These are phyloP conservation scores for Solanum chiquidenum DNA, from an alignment of 257 asterid genomes.

Conservation along the genomic window DNA sequence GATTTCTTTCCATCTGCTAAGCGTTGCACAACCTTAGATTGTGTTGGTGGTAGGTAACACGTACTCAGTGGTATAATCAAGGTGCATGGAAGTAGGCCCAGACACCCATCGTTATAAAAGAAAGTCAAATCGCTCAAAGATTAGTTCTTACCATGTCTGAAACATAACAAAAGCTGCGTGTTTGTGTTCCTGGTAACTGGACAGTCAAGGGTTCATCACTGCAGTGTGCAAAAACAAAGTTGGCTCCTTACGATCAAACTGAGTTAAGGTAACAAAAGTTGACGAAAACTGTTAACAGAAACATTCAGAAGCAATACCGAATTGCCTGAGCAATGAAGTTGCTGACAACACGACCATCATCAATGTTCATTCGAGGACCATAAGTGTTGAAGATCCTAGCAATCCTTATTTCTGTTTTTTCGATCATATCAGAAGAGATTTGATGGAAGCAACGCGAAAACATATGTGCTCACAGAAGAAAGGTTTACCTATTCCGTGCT, in stretches of 20 bases:
- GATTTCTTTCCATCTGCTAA: not conserved
- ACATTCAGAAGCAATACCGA: slow-evolving; percentile 34
- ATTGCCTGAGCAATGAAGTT: slow-evolving; percentile 91
- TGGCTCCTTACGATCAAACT: not conserved
- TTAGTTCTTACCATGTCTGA: slow-evolving; percentile 33
- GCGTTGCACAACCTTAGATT: not conserved
- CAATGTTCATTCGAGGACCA: slow-evolving; percentile 95
- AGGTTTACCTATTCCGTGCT: slow-evolving; percentile 74
- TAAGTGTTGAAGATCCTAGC: slow-evolving; percentile 96
- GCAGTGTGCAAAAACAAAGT: slow-evolving; percentile 5
- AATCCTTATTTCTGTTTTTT: slow-evolving; percentile 68
- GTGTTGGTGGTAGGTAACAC: not conserved
- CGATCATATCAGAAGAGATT: not conserved
- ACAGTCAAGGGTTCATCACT: slow-evolving; percentile 82
- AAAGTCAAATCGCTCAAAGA: not conserved
- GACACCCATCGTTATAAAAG: not conserved
- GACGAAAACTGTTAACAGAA: not conserved
- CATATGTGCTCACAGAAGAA: not conserved
- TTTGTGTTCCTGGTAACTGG: slow-evolving; percentile 91
- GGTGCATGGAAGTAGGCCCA: not conserved
- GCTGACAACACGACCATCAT: slow-evolving; percentile 94
- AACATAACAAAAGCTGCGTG: slow-evolving; percentile 51
- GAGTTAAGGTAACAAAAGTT: not conserved
- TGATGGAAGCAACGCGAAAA: not conserved
- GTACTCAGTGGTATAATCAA: not conserved